These are phyloP conservation scores for Aspergillus sp. DNA, from an alignment of 2,329 filamentous ascomycete genomes.

Conservation along the genomic window DNA sequence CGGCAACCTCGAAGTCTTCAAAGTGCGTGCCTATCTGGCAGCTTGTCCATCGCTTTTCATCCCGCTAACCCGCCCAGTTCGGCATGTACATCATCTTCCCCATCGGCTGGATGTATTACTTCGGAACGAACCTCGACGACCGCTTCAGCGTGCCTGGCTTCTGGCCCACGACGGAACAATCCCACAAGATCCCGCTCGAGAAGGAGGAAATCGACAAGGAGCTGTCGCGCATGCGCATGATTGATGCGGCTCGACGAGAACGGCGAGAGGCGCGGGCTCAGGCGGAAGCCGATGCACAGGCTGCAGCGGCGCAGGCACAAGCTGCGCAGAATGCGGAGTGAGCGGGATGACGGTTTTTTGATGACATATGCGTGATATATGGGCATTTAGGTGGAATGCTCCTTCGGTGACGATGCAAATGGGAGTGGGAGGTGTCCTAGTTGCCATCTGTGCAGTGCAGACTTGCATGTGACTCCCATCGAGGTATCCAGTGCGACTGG, in stretches of 20 bases:
- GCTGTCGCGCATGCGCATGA: conserved; percentile 61
- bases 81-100: conserved; percentile 99
- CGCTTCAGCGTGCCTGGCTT: conserved; percentile 87
- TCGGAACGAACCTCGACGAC: conserved; percentile 94
- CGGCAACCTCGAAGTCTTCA: conserved; percentile 91
- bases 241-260: conserved; percentile 51
- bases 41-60: not conserved
- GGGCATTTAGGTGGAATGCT: not conserved
- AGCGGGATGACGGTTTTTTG: conserved; percentile 1
- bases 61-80: conserved; percentile 58
- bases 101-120: conserved; percentile 99
- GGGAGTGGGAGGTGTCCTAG: not conserved
- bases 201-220: conserved; percentile 69
- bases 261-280: conserved; percentile 29
- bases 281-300: conserved; percentile 9
- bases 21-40: conserved; percentile 55
- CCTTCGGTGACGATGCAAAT: not conserved
- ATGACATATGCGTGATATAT: not conserved
- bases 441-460: conserved; percentile 5
- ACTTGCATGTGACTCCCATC: conserved; percentile 5
- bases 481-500: not conserved
- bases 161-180: conserved; percentile 72
- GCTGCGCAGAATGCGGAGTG: conserved; percentile 13
- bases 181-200: conserved; percentile 52
- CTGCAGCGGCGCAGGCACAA: conserved; percentile 10